Evolutionary conservation across 495 filamentous ascomycete species (phyloP), one percentile per base, ranked within the genome.

Genomic region (Hyaloscypha bicolor): DNA sequence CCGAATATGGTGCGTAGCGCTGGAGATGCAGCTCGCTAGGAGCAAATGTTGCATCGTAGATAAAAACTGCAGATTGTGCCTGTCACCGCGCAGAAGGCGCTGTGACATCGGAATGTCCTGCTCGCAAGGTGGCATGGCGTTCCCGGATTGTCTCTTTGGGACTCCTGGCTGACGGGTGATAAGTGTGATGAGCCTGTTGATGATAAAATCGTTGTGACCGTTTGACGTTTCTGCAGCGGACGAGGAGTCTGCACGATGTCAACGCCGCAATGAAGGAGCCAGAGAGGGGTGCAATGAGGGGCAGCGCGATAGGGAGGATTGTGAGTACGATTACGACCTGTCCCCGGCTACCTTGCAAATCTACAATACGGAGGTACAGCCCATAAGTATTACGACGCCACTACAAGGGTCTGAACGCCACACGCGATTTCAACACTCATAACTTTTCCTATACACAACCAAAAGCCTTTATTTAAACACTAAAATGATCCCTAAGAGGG

Each of bases 31-130:
- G 61, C 55, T 42, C 62, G 55, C 56, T 60, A 61, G 62, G 56
- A 60, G 62, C 33, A 55, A 60, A 63, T 58, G 55, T 55, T 65
- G 67, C 55, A 65, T 65, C 55, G 67, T 60, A 25, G 55, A 63
- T 51, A 65, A 60, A 64, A 42, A n/a, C 45, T 59, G 62, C 62
- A 69, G 63, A 42, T 62, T 56, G 62, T 69, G 48, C 67, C 67
- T 69, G 62, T 55, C 67, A 61, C 67, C 62, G 67, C 65, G 63
- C 67, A 58, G 56, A 48, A 58, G 60, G 32, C 53, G 60, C 42
- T 60, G 60, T 32, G 29, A 56, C 55, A 52, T n/a, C 33, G 48
- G 45, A 12, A 48, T 29, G 0, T 19, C 59, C 4, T 64, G n/a
- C 62, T 64, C 22, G 51, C 21, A 52, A 37, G 25, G 4, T 55